Conservation (phyloP, 768 basidiomycete genomes). For the Phaffia australis region DNA sequence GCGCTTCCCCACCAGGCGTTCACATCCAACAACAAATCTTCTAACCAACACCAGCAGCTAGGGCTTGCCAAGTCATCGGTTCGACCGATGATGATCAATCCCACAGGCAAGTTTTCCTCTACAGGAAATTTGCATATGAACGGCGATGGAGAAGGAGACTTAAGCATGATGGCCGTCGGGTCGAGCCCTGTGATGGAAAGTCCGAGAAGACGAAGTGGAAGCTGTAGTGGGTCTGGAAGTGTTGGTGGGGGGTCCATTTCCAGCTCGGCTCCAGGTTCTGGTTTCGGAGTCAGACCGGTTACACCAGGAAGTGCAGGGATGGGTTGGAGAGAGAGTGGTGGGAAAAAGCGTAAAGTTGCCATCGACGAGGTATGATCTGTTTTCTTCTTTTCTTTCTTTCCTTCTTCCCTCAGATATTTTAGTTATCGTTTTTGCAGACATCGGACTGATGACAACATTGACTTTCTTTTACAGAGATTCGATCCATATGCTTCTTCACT, state of each 20-base stretch:
- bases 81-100: background rate
- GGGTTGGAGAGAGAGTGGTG: slow-evolving; percentile 4
- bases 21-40: background rate
- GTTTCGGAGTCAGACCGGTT: background rate
- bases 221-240: background rate
- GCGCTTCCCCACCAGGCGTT: slow-evolving; percentile 2
- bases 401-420: background rate
- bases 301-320: background rate
- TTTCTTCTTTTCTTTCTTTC: too few relatives aligned
- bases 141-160: background rate
- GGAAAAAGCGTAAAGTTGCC: slow-evolving; percentile 14
- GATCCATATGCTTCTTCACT: slow-evolving; percentile 10
- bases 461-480: background rate
- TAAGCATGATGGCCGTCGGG: background rate
- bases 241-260: background rate
- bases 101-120: background rate
- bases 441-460: background rate
- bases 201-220: background rate
- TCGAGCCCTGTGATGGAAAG: slow-evolving; percentile 2
- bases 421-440: background rate
- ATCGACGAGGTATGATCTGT: slow-evolving; percentile 6
- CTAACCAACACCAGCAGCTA: background rate
- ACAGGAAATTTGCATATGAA: background rate
- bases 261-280: background rate
- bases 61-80: too few relatives aligned